phyloP scores from a whole-genome alignment of 1,284 basidiomycete genomes.

The Trichosporon sp. region DNA sequence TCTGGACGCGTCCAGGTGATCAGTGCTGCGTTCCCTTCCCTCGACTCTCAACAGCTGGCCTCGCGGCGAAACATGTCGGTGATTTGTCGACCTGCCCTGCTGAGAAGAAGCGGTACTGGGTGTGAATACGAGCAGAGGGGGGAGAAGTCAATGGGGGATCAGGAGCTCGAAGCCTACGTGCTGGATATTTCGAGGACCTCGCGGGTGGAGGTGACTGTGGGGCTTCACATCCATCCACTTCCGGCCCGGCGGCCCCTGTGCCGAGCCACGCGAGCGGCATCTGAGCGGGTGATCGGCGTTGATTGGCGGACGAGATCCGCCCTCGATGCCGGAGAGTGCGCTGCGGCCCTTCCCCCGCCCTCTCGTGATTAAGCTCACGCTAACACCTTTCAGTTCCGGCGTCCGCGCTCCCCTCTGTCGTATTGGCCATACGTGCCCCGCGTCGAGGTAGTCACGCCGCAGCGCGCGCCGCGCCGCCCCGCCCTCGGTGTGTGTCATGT shows the following conservation, averaged over 20 bases:
- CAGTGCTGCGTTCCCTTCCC: too few relatives aligned
- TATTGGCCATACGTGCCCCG: not conserved
- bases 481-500: not conserved
- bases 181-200: not conserved
- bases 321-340: not conserved
- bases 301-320: not conserved
- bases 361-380: not conserved
- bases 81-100: not conserved
- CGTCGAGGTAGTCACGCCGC: not conserved
- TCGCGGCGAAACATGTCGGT: not conserved
- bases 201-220: not conserved
- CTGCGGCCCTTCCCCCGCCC: not conserved
- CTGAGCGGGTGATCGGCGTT: not conserved
- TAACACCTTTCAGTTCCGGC: not conserved
- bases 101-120: not conserved
- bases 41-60: too few relatives aligned
- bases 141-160: not conserved
- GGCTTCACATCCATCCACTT: not conserved
- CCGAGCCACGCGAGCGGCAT: not conserved
- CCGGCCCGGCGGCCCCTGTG: not conserved
- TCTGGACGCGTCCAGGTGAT: too few relatives aligned
- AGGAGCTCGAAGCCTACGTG: not conserved
- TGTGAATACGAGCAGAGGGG: not conserved
- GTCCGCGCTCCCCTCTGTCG: not conserved
- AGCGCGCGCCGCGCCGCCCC: not conserved